These are phyloP conservation scores for Ceratocystis ficicola DNA, from an alignment of 2,329 filamentous ascomycete genomes.

Conservation along the genomic window DNA sequence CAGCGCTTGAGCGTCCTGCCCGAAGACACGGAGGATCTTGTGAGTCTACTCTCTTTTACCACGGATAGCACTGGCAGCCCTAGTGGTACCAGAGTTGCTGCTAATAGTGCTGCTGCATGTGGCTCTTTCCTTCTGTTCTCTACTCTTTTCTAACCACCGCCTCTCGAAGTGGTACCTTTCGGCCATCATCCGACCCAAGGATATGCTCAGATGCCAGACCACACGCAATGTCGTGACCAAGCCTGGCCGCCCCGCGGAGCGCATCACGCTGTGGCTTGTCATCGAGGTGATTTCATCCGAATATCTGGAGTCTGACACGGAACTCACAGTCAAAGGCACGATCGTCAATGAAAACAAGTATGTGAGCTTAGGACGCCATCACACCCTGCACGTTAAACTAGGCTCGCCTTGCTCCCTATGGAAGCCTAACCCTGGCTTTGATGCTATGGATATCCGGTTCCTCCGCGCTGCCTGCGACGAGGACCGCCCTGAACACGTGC, in stretches of 20 bases:
- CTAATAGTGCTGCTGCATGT: no score
- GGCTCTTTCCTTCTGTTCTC: neutral
- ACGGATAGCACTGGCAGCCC: neutral
- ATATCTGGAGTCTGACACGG: slow-evolving; percentile 45
- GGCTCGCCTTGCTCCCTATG: slow-evolving; percentile 78
- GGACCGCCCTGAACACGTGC: slow-evolving; percentile 67
- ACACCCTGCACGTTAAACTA: slow-evolving; percentile 68
- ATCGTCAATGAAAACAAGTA: slow-evolving; percentile 42
- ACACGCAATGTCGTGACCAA: slow-evolving; percentile 44
- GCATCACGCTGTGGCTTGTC: slow-evolving; percentile 46
- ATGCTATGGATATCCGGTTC: slow-evolving; percentile 70
- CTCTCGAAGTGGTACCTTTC: slow-evolving; percentile 45
- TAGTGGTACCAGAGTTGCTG: neutral
- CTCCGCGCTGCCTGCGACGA: slow-evolving; percentile 68
- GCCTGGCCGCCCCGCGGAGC: slow-evolving; percentile 38
- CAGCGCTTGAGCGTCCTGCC: slow-evolving; percentile 33
- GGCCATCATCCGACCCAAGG: slow-evolving; percentile 45
- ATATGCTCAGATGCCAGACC: slow-evolving; percentile 43
- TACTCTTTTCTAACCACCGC: neutral
- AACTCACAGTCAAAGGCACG: slow-evolving; percentile 44
- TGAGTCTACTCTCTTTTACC: slow-evolving; percentile 25
- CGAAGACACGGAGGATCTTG: slow-evolving; percentile 39
- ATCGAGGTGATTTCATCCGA: slow-evolving; percentile 46
- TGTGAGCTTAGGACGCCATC: slow-evolving; percentile 43
- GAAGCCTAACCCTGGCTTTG: slow-evolving; percentile 71